Percentiles rank a stretch among this genome's conserved stretches.
Evolutionary conservation across 1,284 basidiomycete species (phyloP).

Genomic region (Puccinia coronata): DNA sequence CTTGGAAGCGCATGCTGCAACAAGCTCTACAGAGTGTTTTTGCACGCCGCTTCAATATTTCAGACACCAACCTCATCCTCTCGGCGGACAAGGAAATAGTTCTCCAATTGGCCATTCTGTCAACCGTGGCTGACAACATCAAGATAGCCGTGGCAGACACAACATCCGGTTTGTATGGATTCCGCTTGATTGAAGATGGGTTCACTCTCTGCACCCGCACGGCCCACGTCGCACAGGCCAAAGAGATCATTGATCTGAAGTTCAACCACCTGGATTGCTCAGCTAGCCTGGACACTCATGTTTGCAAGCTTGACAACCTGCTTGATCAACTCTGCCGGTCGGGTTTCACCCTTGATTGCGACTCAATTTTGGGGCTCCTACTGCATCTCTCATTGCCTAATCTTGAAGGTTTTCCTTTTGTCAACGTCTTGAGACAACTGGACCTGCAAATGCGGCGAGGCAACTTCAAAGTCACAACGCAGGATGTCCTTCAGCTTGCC

Average conservation of each 20-base stretch:
- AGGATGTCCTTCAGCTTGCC: not conserved
- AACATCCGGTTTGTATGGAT: not conserved
- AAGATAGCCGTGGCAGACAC: not conserved
- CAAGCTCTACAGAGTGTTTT: too few species aligned
- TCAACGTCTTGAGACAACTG: not conserved
- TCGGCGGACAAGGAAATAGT: not conserved
- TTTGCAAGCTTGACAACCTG: too few species aligned
- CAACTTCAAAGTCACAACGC: not conserved
- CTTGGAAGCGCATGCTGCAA: too few species aligned
- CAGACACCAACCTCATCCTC: too few species aligned
- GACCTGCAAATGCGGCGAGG: not conserved
- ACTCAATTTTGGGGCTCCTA: not conserved
- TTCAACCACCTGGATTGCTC: too few species aligned
- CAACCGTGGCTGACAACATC: not conserved
- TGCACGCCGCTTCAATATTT: too few species aligned
- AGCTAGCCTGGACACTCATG: too few species aligned
- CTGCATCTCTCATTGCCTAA: conserved; percentile 18
- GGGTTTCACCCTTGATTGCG: too few species aligned
- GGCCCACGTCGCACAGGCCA: not conserved
- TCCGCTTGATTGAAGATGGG: not conserved
- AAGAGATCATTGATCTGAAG: too few species aligned
- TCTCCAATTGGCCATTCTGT: not conserved
- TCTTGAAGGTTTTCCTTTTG: not conserved
- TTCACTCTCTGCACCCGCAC: not conserved
- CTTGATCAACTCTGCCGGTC: too few species aligned